A percentile compares a stretch with the other conserved stretches of the same genome.
Conservation (phyloP, 768 basidiomycete species). For the Tephrocybe sp. region DNA sequence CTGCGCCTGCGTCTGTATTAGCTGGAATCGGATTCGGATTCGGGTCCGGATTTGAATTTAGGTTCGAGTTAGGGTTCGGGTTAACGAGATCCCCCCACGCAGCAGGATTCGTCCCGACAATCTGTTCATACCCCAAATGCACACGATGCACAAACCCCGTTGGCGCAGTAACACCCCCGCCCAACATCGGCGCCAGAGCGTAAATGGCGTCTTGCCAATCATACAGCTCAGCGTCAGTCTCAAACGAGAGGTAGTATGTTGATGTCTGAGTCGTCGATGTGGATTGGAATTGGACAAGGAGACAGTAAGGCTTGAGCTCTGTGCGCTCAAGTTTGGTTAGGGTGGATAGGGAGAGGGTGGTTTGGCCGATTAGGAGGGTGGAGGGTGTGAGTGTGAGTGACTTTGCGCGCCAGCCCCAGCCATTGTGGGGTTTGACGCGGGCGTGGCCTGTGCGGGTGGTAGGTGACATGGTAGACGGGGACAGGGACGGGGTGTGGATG, state of each 20-base stretch:
- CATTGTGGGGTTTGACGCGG: neutral
- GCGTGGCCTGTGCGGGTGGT: no score
- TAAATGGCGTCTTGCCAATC: conserved; percentile 48
- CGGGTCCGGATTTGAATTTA: no score
- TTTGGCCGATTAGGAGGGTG: conserved; percentile 15
- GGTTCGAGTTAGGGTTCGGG: no score
- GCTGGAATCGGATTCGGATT: no score
- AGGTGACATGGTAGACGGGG: no score
- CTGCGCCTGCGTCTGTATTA: no score
- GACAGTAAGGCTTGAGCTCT: conserved; percentile 32
- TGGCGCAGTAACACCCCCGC: conserved; percentile 25
- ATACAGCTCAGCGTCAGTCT: conserved; percentile 37
- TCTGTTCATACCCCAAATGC: conserved; percentile 33
- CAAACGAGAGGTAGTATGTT: conserved; percentile 33
- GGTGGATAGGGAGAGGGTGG: conserved; percentile 26
- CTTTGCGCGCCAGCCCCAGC: conserved; percentile 18
- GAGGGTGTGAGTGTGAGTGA: conserved; percentile 19
- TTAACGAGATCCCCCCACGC: conserved; percentile 16
- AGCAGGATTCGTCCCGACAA: conserved; percentile 20
- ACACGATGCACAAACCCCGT: conserved; percentile 38
- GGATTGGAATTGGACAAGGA: conserved; percentile 27
- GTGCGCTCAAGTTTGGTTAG: conserved; percentile 38
- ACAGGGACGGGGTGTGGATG: no score
- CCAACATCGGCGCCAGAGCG: conserved; percentile 34
- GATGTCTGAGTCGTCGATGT: conserved; percentile 15